Percentiles rank a stretch among this genome's conserved stretches.
Evolutionary conservation across 148 eudicot genomes (phyloP).

Genomic region (Linanthus parryae): DNA sequence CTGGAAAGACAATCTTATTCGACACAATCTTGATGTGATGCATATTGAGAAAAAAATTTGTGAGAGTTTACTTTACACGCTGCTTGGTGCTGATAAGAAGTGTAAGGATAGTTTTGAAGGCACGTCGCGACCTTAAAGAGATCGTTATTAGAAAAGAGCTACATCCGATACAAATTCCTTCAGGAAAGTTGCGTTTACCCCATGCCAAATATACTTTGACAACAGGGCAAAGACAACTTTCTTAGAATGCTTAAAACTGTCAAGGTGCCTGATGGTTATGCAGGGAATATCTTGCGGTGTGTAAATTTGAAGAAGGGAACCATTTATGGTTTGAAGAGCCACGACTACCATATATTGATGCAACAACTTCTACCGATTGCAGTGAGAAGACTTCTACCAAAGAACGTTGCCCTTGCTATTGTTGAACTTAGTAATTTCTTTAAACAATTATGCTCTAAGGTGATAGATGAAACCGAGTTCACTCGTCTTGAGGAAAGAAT

Average conservation of each 20-base stretch:
- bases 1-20: no score
- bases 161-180: neutral
- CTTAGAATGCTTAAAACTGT: slow-evolving; percentile 9
- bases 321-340: neutral
- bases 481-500: neutral
- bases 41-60: slow-evolving; percentile 13
- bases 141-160: slow-evolving; percentile 1
- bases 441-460: neutral
- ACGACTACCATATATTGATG: neutral
- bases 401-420: neutral
- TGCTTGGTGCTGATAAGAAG: slow-evolving; percentile 9
- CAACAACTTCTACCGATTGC: neutral
- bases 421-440: neutral
- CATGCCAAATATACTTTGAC: slow-evolving; percentile 1
- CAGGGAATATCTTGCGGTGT: slow-evolving; percentile 6
- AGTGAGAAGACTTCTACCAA: neutral
- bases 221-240: neutral
- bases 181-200: no score
- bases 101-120: slow-evolving; percentile 4
- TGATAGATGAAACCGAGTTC: neutral
- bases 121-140: slow-evolving; percentile 9
- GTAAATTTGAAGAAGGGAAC: neutral
- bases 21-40: slow-evolving; percentile 11
- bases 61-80: slow-evolving; percentile 12
- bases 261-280: slow-evolving; percentile 10